These are phyloP conservation scores for Fusarium cyanostomum DNA, from an alignment of 2,329 filamentous ascomycete species.

Conservation along the genomic window DNA sequence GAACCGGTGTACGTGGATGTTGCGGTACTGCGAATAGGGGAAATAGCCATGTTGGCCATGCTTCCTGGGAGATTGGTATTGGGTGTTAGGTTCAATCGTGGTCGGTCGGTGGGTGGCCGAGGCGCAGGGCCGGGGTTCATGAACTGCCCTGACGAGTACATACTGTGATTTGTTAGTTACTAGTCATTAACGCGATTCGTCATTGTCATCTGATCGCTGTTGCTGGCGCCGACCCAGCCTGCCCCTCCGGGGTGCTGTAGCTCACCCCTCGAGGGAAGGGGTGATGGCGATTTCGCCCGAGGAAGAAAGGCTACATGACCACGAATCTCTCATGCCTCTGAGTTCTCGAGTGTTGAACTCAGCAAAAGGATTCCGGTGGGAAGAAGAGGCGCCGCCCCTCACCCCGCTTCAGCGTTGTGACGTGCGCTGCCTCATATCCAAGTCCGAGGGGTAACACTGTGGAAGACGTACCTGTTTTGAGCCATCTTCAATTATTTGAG, in stretches of 20 bases:
- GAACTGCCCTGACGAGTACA: conserved; percentile 74
- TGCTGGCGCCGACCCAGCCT: conserved; percentile 8
- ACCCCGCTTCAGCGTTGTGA: conserved; percentile 28
- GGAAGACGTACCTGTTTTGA: conserved; percentile 46
- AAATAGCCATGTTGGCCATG: conserved; percentile 82
- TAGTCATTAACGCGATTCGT: neutral
- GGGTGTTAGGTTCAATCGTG: conserved; percentile 82
- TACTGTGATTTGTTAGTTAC: conserved; percentile 50
- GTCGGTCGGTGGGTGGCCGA: conserved; percentile 84
- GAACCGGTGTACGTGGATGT: conserved; percentile 59
- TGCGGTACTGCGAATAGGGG: conserved; percentile 72
- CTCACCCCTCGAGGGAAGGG: neutral
- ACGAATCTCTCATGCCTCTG: neutral
- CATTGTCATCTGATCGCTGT: neutral
- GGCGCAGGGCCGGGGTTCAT: conserved; percentile 98
- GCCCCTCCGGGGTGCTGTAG: neutral
- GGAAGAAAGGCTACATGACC: neutral
- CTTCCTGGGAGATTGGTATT: conserved; percentile 78
- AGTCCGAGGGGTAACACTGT: conserved; percentile 1
- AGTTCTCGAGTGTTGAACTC: neutral
- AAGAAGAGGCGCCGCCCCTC: conserved; percentile 10
- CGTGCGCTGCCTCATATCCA: conserved; percentile 10
- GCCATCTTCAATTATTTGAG: conserved; percentile 44
- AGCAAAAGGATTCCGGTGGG: neutral
- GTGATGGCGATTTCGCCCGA: neutral